A percentile compares a stretch with the other conserved stretches of the same genome.
Conservation (phyloP, 768 basidiomycete genomes). For the Lentinula sp. region DNA sequence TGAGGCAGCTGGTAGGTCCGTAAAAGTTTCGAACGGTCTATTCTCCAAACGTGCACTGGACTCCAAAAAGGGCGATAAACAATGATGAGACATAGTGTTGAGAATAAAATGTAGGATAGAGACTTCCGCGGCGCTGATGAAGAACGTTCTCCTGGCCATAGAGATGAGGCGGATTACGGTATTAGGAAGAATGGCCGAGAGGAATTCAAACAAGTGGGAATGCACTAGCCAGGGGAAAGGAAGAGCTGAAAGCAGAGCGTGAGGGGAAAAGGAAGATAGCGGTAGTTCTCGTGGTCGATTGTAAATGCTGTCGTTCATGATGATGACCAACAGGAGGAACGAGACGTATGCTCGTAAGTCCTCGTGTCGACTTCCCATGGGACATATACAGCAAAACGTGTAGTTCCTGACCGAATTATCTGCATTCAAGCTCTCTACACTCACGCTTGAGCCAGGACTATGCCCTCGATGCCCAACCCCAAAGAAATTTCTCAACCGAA, state of each 20-base stretch:
- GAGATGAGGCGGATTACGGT: background rate
- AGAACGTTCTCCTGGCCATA: background rate
- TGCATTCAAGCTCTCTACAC: background rate
- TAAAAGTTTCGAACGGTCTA: background rate
- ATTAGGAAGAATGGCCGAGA: background rate
- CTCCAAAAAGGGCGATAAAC: background rate
- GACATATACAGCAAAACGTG: background rate
- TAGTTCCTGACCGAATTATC: background rate
- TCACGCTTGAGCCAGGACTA: background rate
- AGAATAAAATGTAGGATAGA: background rate
- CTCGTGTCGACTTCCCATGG: background rate
- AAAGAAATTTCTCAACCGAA: background rate
- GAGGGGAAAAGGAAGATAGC: too few species aligned
- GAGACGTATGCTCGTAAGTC: background rate
- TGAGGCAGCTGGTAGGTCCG: background rate
- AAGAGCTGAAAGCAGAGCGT: too few species aligned
- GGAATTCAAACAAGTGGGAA: background rate
- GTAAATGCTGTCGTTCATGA: conserved; percentile 1
- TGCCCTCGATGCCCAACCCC: background rate
- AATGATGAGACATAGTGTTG: background rate
- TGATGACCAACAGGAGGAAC: background rate
- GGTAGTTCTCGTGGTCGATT: background rate
- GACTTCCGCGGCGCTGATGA: background rate
- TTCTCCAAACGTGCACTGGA: background rate
- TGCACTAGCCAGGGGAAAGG: background rate